phyloP scores from a whole-genome alignment of 495 filamentous ascomycete species.

The Penicillium robsamsonii region DNA sequence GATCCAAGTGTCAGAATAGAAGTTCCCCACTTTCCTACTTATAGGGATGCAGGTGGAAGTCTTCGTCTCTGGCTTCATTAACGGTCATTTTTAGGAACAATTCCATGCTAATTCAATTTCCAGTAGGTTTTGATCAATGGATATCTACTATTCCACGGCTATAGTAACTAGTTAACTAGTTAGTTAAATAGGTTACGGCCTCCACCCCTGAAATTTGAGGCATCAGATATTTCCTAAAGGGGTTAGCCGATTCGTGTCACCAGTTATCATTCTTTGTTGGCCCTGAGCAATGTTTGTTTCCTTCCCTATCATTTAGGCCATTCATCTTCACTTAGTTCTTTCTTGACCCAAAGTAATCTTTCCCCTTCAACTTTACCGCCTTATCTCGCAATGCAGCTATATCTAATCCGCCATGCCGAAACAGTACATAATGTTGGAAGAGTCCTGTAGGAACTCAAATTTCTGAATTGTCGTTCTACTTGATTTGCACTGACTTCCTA shows the following conservation, averaged over 20 bases:
- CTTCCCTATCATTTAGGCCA: neutral
- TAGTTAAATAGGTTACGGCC: too few relatives aligned
- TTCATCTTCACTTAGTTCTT: neutral
- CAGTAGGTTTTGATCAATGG: too few relatives aligned
- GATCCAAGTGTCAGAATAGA: too few relatives aligned
- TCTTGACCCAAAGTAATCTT: neutral
- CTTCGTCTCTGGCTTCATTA: too few relatives aligned
- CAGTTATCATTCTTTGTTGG: neutral
- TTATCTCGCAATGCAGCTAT: conserved; percentile 57
- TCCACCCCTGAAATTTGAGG: neutral
- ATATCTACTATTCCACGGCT: too few relatives aligned
- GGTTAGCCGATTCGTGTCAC: too few relatives aligned
- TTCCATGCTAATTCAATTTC: too few relatives aligned
- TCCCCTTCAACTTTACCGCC: neutral
- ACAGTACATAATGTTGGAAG: conserved; percentile 82
- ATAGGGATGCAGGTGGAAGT: too few relatives aligned
- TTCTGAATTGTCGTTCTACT: neutral
- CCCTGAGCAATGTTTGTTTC: neutral
- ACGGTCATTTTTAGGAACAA: too few relatives aligned
- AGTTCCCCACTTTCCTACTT: too few relatives aligned
- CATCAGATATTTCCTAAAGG: neutral
- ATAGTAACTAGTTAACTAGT: too few relatives aligned
- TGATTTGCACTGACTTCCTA: conserved; percentile 3
- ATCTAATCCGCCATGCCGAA: conserved; percentile 83
- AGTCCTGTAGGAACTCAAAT: conserved; percentile 53